Evolutionary conservation across 345 rosid species (phyloP).

Genomic region (Trapa bicornis): DNA sequence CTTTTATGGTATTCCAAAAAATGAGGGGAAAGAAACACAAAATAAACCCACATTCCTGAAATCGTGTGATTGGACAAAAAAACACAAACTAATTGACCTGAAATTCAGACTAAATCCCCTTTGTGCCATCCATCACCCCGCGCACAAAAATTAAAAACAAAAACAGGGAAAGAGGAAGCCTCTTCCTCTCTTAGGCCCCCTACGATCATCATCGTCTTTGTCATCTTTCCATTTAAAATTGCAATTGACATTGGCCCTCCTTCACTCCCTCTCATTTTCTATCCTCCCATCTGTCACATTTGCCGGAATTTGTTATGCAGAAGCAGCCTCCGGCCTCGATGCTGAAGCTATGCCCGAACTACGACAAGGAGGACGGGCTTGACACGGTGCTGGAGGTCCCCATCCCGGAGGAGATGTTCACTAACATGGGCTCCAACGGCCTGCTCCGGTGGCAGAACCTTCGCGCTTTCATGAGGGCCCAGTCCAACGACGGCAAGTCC

Average conservation of each 20-base stretch:
- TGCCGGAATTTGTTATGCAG: background rate
- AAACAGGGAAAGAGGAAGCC: conserved; percentile 3
- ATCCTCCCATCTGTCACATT: background rate
- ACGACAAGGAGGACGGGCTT: conserved; percentile 44
- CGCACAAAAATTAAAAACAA: too few relatives aligned
- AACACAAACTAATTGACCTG: too few relatives aligned
- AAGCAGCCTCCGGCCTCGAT: conserved; percentile 7
- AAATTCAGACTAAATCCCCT: too few relatives aligned
- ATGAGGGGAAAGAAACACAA: too few relatives aligned
- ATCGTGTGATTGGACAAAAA: too few relatives aligned
- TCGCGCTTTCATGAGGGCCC: conserved; percentile 63
- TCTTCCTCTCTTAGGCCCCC: background rate
- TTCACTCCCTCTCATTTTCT: too few relatives aligned
- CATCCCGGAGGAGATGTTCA: conserved; percentile 63
- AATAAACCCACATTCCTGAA: too few relatives aligned
- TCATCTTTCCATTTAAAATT: too few relatives aligned
- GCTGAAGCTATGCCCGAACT: conserved; percentile 56
- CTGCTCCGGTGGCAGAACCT: conserved; percentile 68
- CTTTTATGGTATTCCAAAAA: too few relatives aligned
- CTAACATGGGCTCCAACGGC: conserved; percentile 47
- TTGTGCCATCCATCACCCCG: too few relatives aligned
- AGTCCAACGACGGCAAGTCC: conserved; percentile 6
- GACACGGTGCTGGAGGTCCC: conserved; percentile 76
- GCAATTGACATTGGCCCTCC: background rate
- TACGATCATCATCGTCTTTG: background rate